Conservation (phyloP, 1,139 yeast genomes). For the Yamadazyma diddensiae region DNA sequence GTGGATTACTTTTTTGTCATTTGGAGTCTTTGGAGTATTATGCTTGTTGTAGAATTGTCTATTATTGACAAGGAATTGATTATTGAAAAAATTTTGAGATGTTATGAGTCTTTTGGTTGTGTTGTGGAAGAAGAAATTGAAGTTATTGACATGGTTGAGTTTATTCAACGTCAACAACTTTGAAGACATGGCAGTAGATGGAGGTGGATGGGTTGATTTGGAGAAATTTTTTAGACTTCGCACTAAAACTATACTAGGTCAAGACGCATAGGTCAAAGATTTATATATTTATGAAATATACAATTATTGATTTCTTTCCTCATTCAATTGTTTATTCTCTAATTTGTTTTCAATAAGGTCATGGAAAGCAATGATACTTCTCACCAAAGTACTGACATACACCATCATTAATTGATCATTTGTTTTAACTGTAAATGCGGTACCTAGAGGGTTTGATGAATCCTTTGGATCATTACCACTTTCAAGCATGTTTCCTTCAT, state of each 20-base stretch:
- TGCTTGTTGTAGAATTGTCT: slow-evolving; percentile 6
- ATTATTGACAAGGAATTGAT: slow-evolving; percentile 24
- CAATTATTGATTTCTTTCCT: slow-evolving; percentile 22
- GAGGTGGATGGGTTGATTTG: slow-evolving; percentile 2
- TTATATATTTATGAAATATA: background rate
- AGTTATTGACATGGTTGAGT: slow-evolving; percentile 22
- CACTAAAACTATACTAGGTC: no score
- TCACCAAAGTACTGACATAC: slow-evolving; percentile 82
- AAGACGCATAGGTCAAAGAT: no score
- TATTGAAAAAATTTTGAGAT: slow-evolving; percentile 36
- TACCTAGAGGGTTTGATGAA: slow-evolving; percentile 51
- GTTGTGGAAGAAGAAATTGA: slow-evolving; percentile 41
- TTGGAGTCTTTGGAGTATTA: background rate
- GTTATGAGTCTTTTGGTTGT: slow-evolving; percentile 28
- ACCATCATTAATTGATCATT: slow-evolving; percentile 95
- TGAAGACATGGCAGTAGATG: slow-evolving; percentile 3
- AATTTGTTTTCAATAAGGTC: slow-evolving; percentile 95
- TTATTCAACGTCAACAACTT: slow-evolving; percentile 5
- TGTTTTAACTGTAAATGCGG: slow-evolving; percentile 87
- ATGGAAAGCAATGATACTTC: slow-evolving; percentile 95
- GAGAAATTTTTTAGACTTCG: slow-evolving; percentile 7
- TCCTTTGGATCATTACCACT: slow-evolving; percentile 19
- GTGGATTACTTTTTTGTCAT: slow-evolving; percentile 10
- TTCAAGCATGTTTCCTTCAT: slow-evolving; percentile 17
- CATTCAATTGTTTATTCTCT: slow-evolving; percentile 62